Percentiles rank a stretch among this genome's conserved stretches.
phyloP scores from a whole-genome alignment of 1,139 yeast genomes.

The Scheffersomyces stambukii region DNA sequence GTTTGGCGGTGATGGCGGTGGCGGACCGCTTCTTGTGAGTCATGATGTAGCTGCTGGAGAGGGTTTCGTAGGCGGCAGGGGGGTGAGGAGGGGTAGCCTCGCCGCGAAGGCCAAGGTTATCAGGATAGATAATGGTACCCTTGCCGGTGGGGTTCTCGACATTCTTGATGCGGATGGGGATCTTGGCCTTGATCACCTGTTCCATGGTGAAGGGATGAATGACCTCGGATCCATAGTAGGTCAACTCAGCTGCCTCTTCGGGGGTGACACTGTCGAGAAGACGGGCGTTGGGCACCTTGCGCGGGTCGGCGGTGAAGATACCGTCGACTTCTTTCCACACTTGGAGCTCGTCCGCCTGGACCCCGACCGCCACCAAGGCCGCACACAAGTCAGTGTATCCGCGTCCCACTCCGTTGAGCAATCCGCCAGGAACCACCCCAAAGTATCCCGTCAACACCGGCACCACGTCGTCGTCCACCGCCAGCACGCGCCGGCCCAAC shows the following conservation, averaged over 20 bases:
- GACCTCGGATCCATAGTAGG: slow-evolving; percentile 96
- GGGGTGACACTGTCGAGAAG: slow-evolving; percentile 87
- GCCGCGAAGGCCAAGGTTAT: slow-evolving; percentile 77
- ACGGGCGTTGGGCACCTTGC: slow-evolving; percentile 90
- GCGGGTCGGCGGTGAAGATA: slow-evolving; percentile 95
- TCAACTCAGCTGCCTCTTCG: slow-evolving; percentile 96
- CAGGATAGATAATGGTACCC: slow-evolving; percentile 94
- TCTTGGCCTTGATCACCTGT: slow-evolving; percentile 92
- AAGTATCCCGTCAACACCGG: slow-evolving; percentile 96
- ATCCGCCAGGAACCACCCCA: slow-evolving; percentile 92
- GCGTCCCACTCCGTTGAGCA: slow-evolving; percentile 88
- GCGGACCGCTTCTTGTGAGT: slow-evolving; percentile 69
- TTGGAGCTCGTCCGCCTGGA: slow-evolving; percentile 88
- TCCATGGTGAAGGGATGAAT: slow-evolving; percentile 99
- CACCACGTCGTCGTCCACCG: slow-evolving; percentile 48
- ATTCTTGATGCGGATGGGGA: slow-evolving; percentile 93
- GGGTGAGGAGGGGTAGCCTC: slow-evolving; percentile 94
- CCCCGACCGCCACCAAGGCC: slow-evolving; percentile 90
- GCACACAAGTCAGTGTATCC: slow-evolving; percentile 98
- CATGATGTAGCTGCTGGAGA: slow-evolving; percentile 43
- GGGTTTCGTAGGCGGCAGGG: slow-evolving; percentile 66
- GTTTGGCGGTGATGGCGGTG: slow-evolving; percentile 95
- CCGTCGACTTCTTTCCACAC: slow-evolving; percentile 99
- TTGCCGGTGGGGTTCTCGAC: slow-evolving; percentile 87
- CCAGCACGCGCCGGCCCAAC: slow-evolving; percentile 53